Evolutionary conservation across 1,284 basidiomycete species (phyloP), one percentile per base, ranked within the genome.

Genomic region (Trametes pubescens): DNA sequence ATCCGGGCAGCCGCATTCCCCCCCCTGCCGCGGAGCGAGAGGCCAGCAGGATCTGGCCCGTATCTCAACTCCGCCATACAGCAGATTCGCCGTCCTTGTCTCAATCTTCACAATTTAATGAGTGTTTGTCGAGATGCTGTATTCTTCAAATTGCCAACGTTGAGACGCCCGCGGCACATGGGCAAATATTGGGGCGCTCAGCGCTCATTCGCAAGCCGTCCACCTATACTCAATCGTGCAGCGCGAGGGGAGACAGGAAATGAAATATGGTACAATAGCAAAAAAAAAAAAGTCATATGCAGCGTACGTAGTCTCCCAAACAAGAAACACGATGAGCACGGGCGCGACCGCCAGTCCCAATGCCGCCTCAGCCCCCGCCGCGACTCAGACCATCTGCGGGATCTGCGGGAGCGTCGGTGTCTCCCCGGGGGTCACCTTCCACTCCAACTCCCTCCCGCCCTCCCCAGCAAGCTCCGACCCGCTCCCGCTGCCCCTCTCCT

Each of bases 361-460:
- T 16, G 16, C 18, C 14, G 18, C 40, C 29, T 3, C 8, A 32
- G 18, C 40, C 10, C 21, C 21, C 44, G 8, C 9, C 14, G 18
- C 26, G 16, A 26, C 48, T 49, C 48, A 49, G 2, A 49, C 44
- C 2, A 47, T 13, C 48, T 29, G 26, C 48, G 26, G 13, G 26
- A 47, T 13, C 48, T 29, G 26, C 48, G 26, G 13, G 26, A 49
- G 21, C 22, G 21, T 21, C 49, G 34, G 29, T 16, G 13, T 38
- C 18, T 29, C 38, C 21, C 53, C 53, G 26, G 53, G 21, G 1
- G 38, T 29, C 14, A 43, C 40, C 53, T 54, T 40, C 53, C 38
- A 54, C 38, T 54, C 53, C 14, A 54, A 7, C 13, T 43, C 52
- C 7, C 16, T 6, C 24, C 26, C 46, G 44, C 44, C 44, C 48